Percentiles rank a stretch among this genome's conserved stretches.
Conservation (phyloP, 441 rosid genomes). For the Pelargonium myrrhifolium region DNA sequence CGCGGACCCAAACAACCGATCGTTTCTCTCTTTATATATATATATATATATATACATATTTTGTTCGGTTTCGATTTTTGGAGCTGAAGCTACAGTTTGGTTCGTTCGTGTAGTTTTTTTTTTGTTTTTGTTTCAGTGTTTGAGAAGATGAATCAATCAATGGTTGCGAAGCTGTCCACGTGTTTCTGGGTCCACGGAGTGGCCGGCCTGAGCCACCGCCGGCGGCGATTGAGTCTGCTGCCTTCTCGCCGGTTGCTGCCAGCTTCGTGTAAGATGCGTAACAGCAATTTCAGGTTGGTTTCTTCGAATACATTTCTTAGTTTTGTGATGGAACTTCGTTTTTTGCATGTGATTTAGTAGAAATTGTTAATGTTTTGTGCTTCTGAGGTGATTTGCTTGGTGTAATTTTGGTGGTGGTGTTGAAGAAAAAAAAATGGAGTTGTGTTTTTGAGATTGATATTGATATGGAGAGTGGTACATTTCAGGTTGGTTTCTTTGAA, state of each 20-base stretch:
- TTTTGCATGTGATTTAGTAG: too few relatives aligned
- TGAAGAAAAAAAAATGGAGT: too few relatives aligned
- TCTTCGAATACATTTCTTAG: too few relatives aligned
- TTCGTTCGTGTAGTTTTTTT: too few relatives aligned
- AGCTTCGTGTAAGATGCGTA: constrained; percentile 67
- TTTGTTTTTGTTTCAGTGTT: background rate
- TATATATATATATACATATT: too few relatives aligned
- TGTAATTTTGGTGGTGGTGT: too few relatives aligned
- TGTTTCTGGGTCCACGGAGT: constrained; percentile 39
- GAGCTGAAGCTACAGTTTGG: background rate
- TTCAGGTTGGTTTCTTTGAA: too few relatives aligned
- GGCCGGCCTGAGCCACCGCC: constrained; percentile 21
- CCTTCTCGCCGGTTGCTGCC: constrained; percentile 44
- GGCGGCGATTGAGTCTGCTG: constrained; percentile 16
- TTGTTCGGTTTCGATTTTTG: background rate
- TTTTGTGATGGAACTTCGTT: too few relatives aligned
- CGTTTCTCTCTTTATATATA: background rate
- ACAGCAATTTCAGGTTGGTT: constrained; percentile 50
- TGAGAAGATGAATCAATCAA: constrained; percentile 8
- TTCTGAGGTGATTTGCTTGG: too few relatives aligned
- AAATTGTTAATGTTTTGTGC: too few relatives aligned
- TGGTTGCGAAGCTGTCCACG: constrained; percentile 57
- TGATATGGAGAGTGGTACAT: too few relatives aligned
- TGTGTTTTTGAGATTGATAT: too few relatives aligned
- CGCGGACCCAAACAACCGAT: background rate